Evolutionary conservation across 1,139 yeast species (phyloP).

Genomic region (Hyphopichia burtonii): DNA sequence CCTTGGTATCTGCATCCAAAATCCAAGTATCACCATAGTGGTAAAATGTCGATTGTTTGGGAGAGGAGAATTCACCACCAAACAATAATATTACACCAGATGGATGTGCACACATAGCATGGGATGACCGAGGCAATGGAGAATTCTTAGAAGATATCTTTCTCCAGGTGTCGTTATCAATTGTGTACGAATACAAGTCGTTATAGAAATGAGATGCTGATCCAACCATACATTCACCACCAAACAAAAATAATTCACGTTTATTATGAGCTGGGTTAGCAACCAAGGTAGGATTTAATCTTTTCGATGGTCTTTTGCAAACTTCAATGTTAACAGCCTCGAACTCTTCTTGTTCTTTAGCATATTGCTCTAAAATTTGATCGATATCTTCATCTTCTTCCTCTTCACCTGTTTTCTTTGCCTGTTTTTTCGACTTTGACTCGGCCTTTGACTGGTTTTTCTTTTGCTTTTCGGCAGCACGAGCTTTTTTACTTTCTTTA

Average conservation of each 20-base stretch:
- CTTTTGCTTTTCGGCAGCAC: conserved; percentile 79
- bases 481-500: conserved; percentile 88
- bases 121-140: conserved; percentile 92
- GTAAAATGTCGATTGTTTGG: conserved; percentile 92
- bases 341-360: conserved; percentile 75
- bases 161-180: conserved; percentile 84
- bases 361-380: conserved; percentile 74
- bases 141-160: conserved; percentile 75
- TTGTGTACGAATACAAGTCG: conserved; percentile 70
- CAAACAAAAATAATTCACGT: conserved; percentile 77
- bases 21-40: conserved; percentile 98
- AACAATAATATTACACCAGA: conserved; percentile 81
- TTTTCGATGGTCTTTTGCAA: conserved; percentile 58
- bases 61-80: conserved; percentile 97
- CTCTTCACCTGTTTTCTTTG: conserved; percentile 71
- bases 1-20: conserved; percentile 76
- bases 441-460: conserved; percentile 77
- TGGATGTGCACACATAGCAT: conserved; percentile 92
- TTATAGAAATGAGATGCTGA: conserved; percentile 71
- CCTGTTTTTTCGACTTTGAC: conserved; percentile 66
- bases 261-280: conserved; percentile 76
- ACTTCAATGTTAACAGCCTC: conserved; percentile 66
- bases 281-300: conserved; percentile 75
- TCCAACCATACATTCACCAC: conserved; percentile 75
- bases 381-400: conserved; percentile 92